Conservation (phyloP, 306 rosid species). For the Clitoria ternatea region DNA sequence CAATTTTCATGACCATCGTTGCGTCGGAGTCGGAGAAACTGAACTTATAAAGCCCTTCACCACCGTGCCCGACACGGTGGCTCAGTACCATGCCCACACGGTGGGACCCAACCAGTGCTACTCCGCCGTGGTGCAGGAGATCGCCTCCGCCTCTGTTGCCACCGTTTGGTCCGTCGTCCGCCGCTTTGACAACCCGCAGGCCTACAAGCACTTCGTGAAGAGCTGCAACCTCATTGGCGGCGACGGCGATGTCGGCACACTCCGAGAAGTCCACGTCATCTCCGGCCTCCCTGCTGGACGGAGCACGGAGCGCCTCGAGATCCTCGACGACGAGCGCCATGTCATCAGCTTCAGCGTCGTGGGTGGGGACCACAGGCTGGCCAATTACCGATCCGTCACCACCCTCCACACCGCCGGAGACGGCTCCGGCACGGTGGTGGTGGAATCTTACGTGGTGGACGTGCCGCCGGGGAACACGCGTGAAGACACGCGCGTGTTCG, state of each 20-base stretch:
- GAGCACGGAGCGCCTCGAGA: constrained; percentile 92
- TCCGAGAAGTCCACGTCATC: constrained; percentile 70
- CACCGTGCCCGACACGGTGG: constrained; percentile 45
- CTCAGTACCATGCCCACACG: constrained; percentile 51
- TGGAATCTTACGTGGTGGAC: constrained; percentile 88
- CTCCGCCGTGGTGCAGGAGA: constrained; percentile 75
- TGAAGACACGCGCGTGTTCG: constrained; percentile 79
- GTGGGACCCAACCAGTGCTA: constrained; percentile 52
- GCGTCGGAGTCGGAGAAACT: not conserved
- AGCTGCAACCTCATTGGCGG: constrained; percentile 83
- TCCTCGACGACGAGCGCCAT: constrained; percentile 84
- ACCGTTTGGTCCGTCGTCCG: constrained; percentile 92
- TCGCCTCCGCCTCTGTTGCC: constrained; percentile 62
- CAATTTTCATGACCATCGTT: not conserved
- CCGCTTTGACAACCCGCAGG: constrained; percentile 91
- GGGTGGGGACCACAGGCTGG: constrained; percentile 83
- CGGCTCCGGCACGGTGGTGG: constrained; percentile 53
- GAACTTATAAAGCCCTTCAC: not conserved
- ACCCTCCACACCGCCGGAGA: constrained; percentile 55
- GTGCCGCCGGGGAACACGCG: constrained; percentile 75
- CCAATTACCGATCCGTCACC: constrained; percentile 75
- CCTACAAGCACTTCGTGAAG: constrained; percentile 82
- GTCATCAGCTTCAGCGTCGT: constrained; percentile 89
- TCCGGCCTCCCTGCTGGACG: constrained; percentile 84
- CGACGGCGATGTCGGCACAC: constrained; percentile 71